Base-by-base conservation (phyloP, 2,329 filamentous ascomycete species). In the Clarireedia monteithiana region DNA sequence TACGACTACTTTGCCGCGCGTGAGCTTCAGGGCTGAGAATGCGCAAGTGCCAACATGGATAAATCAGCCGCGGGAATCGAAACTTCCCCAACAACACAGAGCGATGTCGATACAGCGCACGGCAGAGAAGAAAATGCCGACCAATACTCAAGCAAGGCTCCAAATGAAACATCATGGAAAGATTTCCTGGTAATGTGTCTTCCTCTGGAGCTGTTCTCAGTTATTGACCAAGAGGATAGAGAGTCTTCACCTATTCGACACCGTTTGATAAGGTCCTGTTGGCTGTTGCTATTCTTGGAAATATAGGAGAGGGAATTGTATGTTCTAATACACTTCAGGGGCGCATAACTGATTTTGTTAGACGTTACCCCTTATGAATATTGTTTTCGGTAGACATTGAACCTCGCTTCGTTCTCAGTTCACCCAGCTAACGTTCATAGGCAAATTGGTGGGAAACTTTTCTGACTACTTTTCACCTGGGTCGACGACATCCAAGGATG, bases 331-430 rank as follows among this genome's bases (percentile, higher is more conserved):
- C 3, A 20, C 20, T 9, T 24, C n/a, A 26, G 6, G 3, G 9
- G 38, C 27, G 39, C 17, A 2, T 30, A 14, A 52, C 36, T 27
- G 14, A 34, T 20, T 24, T 50, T 17, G 40, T 10, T 55, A 74
- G 72, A 83, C 80, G 1, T 67, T 84, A 48, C 81, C 81, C 0
- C 62, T 84, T 48, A 80, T 84, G 75, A 84, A 82, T 55, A 74
- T 83, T 12, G 71, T 82, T 14, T 82, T 83, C 64, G 80, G 78
- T 75, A 69, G 64, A 66, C 12, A 17, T 27, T 65, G 5, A n/a
- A 1, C 4, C 27, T 2, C 17, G 15, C 27, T 20, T n/a, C 20
- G 0, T 5, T 38, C 7, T 5, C 10, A 26, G 5, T 38, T n/a
- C 0, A 38, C 17, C 27, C 6, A 30, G 10, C 27, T 54, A 51